A percentile compares a stretch with the other conserved stretches of the same genome.
Conservation (phyloP, 2,329 filamentous ascomycete species). For the Helicocarpus griseus region DNA sequence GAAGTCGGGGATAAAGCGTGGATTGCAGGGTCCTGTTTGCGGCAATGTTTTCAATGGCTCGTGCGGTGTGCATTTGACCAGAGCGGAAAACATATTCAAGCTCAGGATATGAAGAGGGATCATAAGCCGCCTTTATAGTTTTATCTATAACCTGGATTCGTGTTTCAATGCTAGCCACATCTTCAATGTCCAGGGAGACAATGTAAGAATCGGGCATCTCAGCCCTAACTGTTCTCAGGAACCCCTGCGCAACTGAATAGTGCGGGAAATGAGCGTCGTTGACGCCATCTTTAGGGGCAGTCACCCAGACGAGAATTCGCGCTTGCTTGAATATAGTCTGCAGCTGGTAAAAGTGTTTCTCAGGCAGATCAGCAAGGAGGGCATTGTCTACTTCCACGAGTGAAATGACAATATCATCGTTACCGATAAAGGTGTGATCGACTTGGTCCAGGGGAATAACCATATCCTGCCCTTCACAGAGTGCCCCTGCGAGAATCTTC, state of each 20-base stretch:
- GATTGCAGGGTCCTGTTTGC: conserved; percentile 4
- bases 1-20: conserved; percentile 2
- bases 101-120: conserved; percentile 4
- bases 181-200: conserved; percentile 1
- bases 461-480: conserved; percentile 1
- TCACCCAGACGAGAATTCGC: conserved; percentile 25
- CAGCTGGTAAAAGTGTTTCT: conserved; percentile 16
- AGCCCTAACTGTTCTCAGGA: conserved; percentile 10
- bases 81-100: conserved; percentile 10
- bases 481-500: neutral
- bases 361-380: conserved; percentile 12
- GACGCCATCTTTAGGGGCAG: conserved; percentile 5
- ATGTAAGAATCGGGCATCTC: conserved; percentile 6
- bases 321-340: conserved; percentile 16
- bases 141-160: conserved; percentile 1
- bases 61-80: conserved; percentile 7
- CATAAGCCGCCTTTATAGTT: conserved; percentile 1
- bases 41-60: conserved; percentile 6
- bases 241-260: conserved; percentile 5
- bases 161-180: neutral
- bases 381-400: conserved; percentile 12
- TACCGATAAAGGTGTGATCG: conserved; percentile 3
- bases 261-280: conserved; percentile 4
- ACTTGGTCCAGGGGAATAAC: conserved; percentile 1
- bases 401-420: conserved; percentile 7